These are phyloP conservation scores for Fusarium tuaranense DNA, from an alignment of 2,329 filamentous ascomycete genomes.

Conservation along the genomic window DNA sequence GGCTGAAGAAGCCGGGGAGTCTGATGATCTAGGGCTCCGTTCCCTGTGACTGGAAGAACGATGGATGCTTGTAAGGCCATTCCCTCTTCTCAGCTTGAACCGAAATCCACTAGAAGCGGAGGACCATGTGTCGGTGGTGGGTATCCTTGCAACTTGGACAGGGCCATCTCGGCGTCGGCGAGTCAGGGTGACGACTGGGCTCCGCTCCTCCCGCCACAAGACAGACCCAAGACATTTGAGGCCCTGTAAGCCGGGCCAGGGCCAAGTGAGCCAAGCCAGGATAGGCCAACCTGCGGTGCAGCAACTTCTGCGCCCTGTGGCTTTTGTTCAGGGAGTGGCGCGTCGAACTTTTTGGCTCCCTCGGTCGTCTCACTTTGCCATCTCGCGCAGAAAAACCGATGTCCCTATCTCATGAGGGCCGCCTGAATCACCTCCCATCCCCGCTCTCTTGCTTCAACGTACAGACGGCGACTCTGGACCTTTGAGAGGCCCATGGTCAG, in stretches of 20 bases:
- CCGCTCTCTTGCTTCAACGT: background rate
- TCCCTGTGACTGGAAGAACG: background rate
- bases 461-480: background rate
- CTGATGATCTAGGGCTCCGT: background rate
- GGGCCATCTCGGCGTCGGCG: slow-evolving; percentile 7
- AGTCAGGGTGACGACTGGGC: slow-evolving; percentile 19
- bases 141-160: background rate
- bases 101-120: background rate
- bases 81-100: background rate
- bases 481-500: background rate
- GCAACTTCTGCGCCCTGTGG: slow-evolving; percentile 22
- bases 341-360: slow-evolving; percentile 5
- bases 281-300: background rate
- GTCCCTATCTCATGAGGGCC: slow-evolving; percentile 14
- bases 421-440: background rate
- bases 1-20: background rate
- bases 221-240: slow-evolving; percentile 22
- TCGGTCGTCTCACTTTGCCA: slow-evolving; percentile 12
- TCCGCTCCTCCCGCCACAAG: slow-evolving; percentile 10
- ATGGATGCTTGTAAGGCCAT: slow-evolving; percentile 2
- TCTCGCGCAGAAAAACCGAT: background rate
- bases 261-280: slow-evolving; percentile 7
- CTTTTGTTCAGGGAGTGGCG: slow-evolving; percentile 9
- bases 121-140: slow-evolving; percentile 1
- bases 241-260: slow-evolving; percentile 13